A percentile compares a stretch with the other conserved stretches of the same genome.
Evolutionary conservation across 1,284 basidiomycete genomes (phyloP).

Genomic region (Fomitopsis palustris): DNA sequence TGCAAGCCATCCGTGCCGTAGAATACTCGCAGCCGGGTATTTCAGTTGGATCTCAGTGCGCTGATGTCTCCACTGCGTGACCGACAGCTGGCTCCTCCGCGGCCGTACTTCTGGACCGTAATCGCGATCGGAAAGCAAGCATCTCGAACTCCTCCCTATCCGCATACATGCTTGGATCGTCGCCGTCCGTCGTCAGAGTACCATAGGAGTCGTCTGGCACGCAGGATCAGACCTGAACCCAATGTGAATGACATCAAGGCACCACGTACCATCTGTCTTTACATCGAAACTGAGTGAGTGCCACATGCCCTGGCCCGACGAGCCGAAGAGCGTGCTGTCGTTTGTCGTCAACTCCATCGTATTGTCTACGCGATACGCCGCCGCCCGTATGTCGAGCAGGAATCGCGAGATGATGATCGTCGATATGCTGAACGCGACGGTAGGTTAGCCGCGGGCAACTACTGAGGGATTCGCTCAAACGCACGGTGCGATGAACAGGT

Average conservation of each 20-base stretch:
- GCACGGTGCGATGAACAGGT: neutral
- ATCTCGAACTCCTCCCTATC: neutral
- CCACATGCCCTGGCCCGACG: too few relatives aligned
- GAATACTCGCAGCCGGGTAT: too few relatives aligned
- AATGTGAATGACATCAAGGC: too few relatives aligned
- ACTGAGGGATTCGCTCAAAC: neutral
- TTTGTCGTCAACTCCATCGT: too few relatives aligned
- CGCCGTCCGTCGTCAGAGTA: neutral
- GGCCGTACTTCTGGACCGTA: neutral
- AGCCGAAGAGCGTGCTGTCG: too few relatives aligned
- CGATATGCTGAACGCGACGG: neutral
- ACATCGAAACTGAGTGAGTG: too few relatives aligned
- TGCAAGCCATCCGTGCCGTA: too few relatives aligned
- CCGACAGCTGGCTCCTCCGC: too few relatives aligned
- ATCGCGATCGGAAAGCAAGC: neutral
- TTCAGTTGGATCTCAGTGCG: too few relatives aligned
- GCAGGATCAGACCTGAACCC: too few relatives aligned
- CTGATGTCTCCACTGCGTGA: too few relatives aligned
- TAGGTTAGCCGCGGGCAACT: neutral
- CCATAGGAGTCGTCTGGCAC: neutral
- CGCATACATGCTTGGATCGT: neutral
- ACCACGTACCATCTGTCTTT: too few relatives aligned
- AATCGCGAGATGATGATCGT: neutral
- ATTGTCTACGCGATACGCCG: neutral
- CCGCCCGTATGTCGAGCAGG: neutral